Conservation (phyloP, 345 rosid genomes). For the Melastoma malabathricum region DNA sequence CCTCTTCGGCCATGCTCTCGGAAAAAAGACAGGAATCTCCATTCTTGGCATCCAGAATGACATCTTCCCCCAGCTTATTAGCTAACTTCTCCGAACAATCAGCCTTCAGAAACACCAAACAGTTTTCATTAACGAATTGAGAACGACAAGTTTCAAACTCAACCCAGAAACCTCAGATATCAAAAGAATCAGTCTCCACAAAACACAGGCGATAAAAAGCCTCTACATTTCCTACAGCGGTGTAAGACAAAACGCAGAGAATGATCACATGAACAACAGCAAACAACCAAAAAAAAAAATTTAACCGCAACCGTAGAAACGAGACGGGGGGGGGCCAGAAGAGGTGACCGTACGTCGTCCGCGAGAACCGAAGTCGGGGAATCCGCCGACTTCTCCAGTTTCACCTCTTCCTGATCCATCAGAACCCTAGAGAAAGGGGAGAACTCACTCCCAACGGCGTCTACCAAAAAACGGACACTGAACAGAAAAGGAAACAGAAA, state of each 20-base stretch:
- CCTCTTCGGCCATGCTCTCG: slow-evolving; percentile 51
- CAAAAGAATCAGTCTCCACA: no score
- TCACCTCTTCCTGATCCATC: slow-evolving; percentile 15
- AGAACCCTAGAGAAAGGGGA: slow-evolving; percentile 8
- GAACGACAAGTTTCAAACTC: no score
- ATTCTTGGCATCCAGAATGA: slow-evolving; percentile 21
- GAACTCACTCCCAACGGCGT: not conserved
- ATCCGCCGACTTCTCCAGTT: slow-evolving; percentile 35
- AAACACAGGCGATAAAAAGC: no score
- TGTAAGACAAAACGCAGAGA: no score
- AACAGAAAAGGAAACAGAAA: no score
- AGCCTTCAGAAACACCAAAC: slow-evolving; percentile 17
- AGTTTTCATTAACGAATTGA: not conserved
- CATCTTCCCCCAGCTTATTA: slow-evolving; percentile 20
- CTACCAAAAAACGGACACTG: no score
- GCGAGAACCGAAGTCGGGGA: slow-evolving; percentile 88
- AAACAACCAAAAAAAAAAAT: no score
- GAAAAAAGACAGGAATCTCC: slow-evolving; percentile 43
- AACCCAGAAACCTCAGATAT: no score
- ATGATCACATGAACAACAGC: no score
- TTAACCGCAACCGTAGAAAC: no score
- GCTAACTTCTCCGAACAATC: slow-evolving; percentile 14
- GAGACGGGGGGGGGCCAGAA: not conserved
- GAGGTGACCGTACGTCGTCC: slow-evolving; percentile 41
- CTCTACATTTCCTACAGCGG: no score